Evolutionary conservation across 495 filamentous ascomycete species (phyloP).

Genomic region (Penicillium angulare): DNA sequence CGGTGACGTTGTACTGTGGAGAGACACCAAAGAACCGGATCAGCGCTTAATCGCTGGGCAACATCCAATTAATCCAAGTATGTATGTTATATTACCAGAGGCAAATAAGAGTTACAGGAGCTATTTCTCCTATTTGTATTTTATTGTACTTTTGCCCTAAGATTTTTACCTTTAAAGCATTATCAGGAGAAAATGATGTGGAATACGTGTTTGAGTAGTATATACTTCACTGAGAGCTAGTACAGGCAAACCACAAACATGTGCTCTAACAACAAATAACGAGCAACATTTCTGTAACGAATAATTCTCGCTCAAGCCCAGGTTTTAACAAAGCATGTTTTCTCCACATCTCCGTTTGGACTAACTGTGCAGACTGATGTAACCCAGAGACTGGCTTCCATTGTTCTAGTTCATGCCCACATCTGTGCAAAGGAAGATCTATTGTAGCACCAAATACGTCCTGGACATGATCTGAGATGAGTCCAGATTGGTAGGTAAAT

Average conservation of each 20-base stretch:
- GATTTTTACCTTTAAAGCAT: too few relatives aligned
- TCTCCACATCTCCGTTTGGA: constrained; percentile 7
- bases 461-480: neutral
- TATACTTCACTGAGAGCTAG: too few relatives aligned
- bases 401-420: neutral
- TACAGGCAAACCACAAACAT: too few relatives aligned
- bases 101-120: too few relatives aligned
- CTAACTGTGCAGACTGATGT: constrained; percentile 18
- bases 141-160: too few relatives aligned
- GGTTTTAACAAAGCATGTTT: neutral
- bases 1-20: constrained; percentile 30
- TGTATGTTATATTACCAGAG: neutral
- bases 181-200: too few relatives aligned
- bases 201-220: too few relatives aligned
- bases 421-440: neutral
- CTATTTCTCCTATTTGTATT: too few relatives aligned
- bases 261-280: neutral
- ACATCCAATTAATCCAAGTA: too few relatives aligned
- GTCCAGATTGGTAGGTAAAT: neutral
- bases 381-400: neutral
- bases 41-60: neutral
- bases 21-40: constrained; percentile 7
- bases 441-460: neutral
- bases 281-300: neutral
- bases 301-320: too few relatives aligned